Percentiles rank a stretch among this genome's conserved stretches.
These are phyloP conservation scores for Chenopodium formosanum DNA, from an alignment of 148 eudicot species.

Conservation along the genomic window DNA sequence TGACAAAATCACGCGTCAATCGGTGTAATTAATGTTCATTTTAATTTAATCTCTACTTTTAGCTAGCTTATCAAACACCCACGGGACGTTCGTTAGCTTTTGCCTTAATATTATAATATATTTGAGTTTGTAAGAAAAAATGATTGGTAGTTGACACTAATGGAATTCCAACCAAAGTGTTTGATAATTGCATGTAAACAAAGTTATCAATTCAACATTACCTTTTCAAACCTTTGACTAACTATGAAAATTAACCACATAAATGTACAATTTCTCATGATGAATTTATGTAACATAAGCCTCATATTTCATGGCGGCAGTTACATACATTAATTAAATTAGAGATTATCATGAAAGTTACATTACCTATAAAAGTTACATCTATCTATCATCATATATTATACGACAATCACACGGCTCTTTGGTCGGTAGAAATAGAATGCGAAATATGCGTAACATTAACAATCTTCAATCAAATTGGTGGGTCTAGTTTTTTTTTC, in stretches of 20 bases:
- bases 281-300: neutral
- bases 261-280: neutral
- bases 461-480: neutral
- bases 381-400: neutral
- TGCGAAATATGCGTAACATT: neutral
- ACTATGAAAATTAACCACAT: neutral
- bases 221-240: conserved; percentile 6
- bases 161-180: neutral
- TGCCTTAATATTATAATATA: too few species aligned
- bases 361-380: neutral
- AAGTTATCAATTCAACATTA: neutral
- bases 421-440: neutral
- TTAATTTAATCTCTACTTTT: too few species aligned
- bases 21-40: too few species aligned
- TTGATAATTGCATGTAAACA: neutral
- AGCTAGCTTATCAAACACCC: too few species aligned
- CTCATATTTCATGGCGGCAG: neutral
- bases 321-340: too few species aligned
- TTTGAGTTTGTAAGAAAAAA: too few species aligned
- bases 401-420: neutral
- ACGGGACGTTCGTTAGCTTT: too few species aligned
- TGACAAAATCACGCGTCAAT: too few species aligned
- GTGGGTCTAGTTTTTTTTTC: too few species aligned
- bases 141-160: neutral
- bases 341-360: too few species aligned